These are phyloP conservation scores for Ostreobium quekettii DNA, from an alignment of 139 green algal genomes.

Conservation along the genomic window DNA sequence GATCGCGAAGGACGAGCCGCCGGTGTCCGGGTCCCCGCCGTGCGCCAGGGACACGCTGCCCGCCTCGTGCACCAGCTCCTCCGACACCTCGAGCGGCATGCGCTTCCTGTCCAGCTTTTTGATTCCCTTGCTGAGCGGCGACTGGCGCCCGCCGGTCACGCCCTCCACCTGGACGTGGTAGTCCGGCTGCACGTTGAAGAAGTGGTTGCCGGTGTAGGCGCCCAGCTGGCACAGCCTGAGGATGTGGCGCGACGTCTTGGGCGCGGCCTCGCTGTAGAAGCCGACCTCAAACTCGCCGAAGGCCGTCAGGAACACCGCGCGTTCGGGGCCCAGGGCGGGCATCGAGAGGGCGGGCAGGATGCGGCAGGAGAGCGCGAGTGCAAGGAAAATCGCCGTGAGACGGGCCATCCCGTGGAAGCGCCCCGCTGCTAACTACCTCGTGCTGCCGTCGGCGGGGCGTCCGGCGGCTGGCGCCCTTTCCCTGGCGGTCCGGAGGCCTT, in stretches of 20 bases:
- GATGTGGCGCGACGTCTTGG: slow-evolving; percentile 55
- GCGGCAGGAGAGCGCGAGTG: no score
- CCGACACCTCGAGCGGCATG: slow-evolving; percentile 48
- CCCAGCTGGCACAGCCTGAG: slow-evolving; percentile 41
- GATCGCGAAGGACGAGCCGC: slow-evolving; percentile 17
- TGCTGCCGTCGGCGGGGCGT: no score
- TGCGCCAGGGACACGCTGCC: not conserved
- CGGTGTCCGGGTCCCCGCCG: slow-evolving; percentile 1
- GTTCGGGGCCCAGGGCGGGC: slow-evolving; percentile 14
- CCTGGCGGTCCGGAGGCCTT: no score
- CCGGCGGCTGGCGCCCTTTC: no score
- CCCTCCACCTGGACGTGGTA: slow-evolving; percentile 70
- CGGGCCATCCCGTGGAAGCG: no score
- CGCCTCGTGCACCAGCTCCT: slow-evolving; percentile 27
- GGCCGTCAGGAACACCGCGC: slow-evolving; percentile 44
- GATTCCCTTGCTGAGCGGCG: slow-evolving; percentile 19
- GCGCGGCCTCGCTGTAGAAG: slow-evolving; percentile 32
- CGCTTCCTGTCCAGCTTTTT: slow-evolving; percentile 34
- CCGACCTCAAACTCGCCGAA: slow-evolving; percentile 56
- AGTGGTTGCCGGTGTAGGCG: slow-evolving; percentile 61
- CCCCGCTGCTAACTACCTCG: no score
- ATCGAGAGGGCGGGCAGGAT: no score
- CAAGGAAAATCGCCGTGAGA: no score
- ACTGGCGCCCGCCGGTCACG: slow-evolving; percentile 30
- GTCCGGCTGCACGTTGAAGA: slow-evolving; percentile 64